A percentile compares a stretch with the other conserved stretches of the same genome.
phyloP scores from a whole-genome alignment of 1,284 basidiomycete genomes.

The Cutaneotrichosporon sp. region DNA sequence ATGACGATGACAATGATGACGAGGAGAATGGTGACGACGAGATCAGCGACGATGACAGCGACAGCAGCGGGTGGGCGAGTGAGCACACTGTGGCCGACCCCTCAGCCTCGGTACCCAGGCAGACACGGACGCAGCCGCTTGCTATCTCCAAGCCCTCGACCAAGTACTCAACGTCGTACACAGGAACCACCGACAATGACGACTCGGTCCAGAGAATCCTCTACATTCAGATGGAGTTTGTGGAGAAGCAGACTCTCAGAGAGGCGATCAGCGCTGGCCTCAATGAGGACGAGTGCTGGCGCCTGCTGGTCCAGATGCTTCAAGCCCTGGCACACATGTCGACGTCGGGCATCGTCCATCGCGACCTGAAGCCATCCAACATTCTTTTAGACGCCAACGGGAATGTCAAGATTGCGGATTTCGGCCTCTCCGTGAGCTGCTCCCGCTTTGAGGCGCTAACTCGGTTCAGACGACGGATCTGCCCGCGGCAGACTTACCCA shows the following conservation, averaged over 20 bases:
- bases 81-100: conserved; percentile 39
- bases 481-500: conserved; percentile 64
- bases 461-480: conserved; percentile 65
- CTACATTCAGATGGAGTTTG: conserved; percentile 54
- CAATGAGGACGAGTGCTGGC: conserved; percentile 81
- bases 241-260: conserved; percentile 50
- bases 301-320: conserved; percentile 85
- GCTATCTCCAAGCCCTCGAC: conserved; percentile 23
- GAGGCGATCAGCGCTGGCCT: conserved; percentile 77
- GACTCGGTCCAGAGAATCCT: conserved; percentile 43
- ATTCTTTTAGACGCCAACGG: conserved; percentile 88
- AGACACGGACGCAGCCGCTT: conserved; percentile 11
- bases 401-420: conserved; percentile 93
- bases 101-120: conserved; percentile 25
- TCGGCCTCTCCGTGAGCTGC: conserved; percentile 63
- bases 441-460: conserved; percentile 11
- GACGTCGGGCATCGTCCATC: conserved; percentile 82
- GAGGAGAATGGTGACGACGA: conserved; percentile 22
- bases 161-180: conserved; percentile 21
- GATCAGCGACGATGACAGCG: conserved; percentile 33
- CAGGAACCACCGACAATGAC: conserved; percentile 39
- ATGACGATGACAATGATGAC: conserved; percentile 42
- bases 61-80: conserved; percentile 30
- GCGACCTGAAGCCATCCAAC: conserved; percentile 89
- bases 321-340: conserved; percentile 91